Conservation (phyloP, 495 filamentous ascomycete species). For the Hypoxylon fragiforme region DNA sequence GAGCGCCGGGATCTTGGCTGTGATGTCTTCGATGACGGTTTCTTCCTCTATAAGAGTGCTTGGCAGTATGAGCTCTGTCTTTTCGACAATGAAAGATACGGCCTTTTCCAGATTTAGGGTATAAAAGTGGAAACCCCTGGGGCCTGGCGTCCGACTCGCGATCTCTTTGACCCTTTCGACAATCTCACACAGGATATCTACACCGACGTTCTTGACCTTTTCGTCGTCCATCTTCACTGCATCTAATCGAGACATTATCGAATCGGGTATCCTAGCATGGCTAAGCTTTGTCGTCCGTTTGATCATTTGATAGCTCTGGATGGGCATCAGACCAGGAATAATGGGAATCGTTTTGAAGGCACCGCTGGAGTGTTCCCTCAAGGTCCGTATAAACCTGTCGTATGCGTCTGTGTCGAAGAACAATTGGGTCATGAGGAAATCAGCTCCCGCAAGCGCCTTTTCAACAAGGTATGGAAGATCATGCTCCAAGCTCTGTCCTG, state of each 20-base stretch:
- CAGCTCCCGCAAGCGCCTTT: constrained; percentile 88
- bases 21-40: constrained; percentile 53
- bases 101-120: constrained; percentile 96
- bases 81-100: constrained; percentile 88
- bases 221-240: constrained; percentile 87
- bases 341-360: constrained; percentile 87
- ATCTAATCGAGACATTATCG: constrained; percentile 71
- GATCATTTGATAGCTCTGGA: constrained; percentile 95
- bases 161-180: constrained; percentile 69
- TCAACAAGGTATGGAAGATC: constrained; percentile 91
- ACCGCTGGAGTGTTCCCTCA: constrained; percentile 82
- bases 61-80: constrained; percentile 76
- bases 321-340: constrained; percentile 94
- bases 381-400: constrained; percentile 70
- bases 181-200: constrained; percentile 72
- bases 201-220: constrained; percentile 75
- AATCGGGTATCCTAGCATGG: constrained; percentile 76
- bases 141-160: constrained; percentile 53
- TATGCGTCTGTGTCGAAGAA: constrained; percentile 91
- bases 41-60: constrained; percentile 51
- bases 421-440: constrained; percentile 99
- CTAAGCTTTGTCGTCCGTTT: constrained; percentile 94
- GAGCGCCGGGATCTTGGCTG: constrained; percentile 43
- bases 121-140: constrained; percentile 93
- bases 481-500: constrained; percentile 73